Conservation (phyloP, 2,329 filamentous ascomycete species). For the Colletotrichum sp. region DNA sequence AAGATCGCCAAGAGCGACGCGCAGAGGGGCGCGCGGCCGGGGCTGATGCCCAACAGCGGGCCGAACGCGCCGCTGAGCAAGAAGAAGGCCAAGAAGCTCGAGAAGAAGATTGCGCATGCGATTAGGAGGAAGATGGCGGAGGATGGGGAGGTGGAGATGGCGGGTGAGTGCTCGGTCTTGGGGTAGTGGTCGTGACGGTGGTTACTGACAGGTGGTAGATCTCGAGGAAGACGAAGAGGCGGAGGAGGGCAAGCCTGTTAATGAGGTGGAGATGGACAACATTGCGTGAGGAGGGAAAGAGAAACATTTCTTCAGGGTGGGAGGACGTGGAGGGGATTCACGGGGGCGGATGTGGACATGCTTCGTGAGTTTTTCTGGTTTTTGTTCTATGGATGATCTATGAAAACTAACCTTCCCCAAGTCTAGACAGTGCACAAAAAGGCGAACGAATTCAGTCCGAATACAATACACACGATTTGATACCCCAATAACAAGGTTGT, state of each 20-base stretch:
- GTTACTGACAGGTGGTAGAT: not conserved
- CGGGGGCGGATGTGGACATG: slow-evolving; percentile 6
- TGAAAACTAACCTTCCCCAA: not conserved
- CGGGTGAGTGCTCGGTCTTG: slow-evolving; percentile 38
- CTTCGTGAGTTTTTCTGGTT: not conserved
- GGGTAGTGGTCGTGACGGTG: not conserved
- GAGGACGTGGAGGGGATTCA: no score
- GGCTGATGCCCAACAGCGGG: slow-evolving; percentile 61
- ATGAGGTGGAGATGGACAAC: slow-evolving; percentile 5
- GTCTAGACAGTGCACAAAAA: not conserved
- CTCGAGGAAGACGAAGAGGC: not conserved
- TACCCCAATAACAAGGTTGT: not conserved
- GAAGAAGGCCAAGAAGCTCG: slow-evolving; percentile 62
- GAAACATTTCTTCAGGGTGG: not conserved
- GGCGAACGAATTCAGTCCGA: not conserved
- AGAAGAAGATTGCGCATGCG: slow-evolving; percentile 58
- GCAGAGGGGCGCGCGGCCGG: slow-evolving; percentile 55
- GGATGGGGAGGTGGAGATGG: slow-evolving; percentile 56
- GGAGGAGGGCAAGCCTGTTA: not conserved
- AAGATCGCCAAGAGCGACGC: slow-evolving; percentile 48
- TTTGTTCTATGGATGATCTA: not conserved
- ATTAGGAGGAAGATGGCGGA: slow-evolving; percentile 57
- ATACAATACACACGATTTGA: slow-evolving; percentile 16
- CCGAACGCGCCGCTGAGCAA: slow-evolving; percentile 55
- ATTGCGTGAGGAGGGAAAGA: not conserved